Evolutionary conservation across 2,329 filamentous ascomycete genomes (phyloP), one percentile per base, ranked within the genome.

Genomic region (Fusarium mundagurra): DNA sequence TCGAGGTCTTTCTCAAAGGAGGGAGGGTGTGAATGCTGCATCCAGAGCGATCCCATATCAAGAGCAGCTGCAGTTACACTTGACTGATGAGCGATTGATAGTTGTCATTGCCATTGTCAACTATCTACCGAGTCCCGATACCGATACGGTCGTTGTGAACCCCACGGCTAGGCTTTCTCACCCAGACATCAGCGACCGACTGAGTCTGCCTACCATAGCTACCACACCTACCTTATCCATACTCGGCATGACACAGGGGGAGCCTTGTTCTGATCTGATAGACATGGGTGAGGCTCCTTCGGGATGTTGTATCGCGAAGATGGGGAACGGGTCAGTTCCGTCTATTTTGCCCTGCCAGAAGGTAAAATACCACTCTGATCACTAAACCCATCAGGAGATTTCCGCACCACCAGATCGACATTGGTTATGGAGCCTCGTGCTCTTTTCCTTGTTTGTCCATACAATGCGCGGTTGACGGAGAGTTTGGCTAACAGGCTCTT

Each of bases 101-200:
- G 57, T 38, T 59, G 55, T 60, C 43, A 51, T 60, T 60, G 24
- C 43, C 20, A 38, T 36, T 60, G 31, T 51, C 24, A 51, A 51
- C 33, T 29, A 51, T 60, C 48, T 71, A 54, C 48, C 58, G 45
- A 67, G 65, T 61, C 50, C 61, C 66, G 43, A 64, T 64, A 57
- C 64, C 67, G 43, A 64, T 57, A 33, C 22, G 27, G 50, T 51
- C 43, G 50, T 45, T 44, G 53, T 47, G 51, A 72, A 61, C 77
- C 71, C 77, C 77, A 79, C 77, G 75, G 44, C 73, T 67, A 77
- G 77, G 77, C 77, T 76, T 78, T 78, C 69, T 76, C 54, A 43
- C 44, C 69, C 68, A 54, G 33, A 53, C 33, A 27, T 55, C 24
- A 41, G 16, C n/a, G 29, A 36, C 34, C 60, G 58, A 41, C 36